Evolutionary conservation across 2,329 filamentous ascomycete species (phyloP).

Genomic region (Arachnopeziza araneosa): DNA sequence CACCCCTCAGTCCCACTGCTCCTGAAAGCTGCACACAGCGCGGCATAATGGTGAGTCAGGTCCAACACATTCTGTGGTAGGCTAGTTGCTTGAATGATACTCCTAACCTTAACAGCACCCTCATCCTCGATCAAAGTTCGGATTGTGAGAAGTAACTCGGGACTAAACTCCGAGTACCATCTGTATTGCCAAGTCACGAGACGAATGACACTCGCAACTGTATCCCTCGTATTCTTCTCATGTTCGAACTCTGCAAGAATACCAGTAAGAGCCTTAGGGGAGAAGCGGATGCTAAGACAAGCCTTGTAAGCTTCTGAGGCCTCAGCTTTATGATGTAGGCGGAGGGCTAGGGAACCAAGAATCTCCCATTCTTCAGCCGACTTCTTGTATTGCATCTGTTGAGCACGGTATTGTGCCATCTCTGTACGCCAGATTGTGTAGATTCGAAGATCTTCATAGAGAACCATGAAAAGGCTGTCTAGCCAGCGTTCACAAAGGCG

Average conservation of each 20-base stretch:
- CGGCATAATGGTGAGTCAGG: conserved; percentile 92
- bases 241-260: conserved; percentile 76
- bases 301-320: conserved; percentile 88
- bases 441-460: conserved; percentile 95
- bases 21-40: conserved; percentile 87
- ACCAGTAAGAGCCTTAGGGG: conserved; percentile 83
- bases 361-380: conserved; percentile 98
- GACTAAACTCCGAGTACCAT: conserved; percentile 99
- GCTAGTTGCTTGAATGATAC: conserved; percentile 93
- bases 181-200: conserved; percentile 97
- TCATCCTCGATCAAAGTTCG: conserved; percentile 95
- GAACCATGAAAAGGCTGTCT: conserved; percentile 97
- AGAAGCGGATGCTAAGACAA: conserved; percentile 83
- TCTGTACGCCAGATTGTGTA: conserved; percentile 99
- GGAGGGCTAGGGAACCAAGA: conserved; percentile 83
- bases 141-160: conserved; percentile 79
- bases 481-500: conserved; percentile 95
- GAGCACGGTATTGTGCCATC: conserved; percentile 89
- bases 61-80: conserved; percentile 90
- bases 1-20: conserved; percentile 62
- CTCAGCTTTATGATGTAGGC: conserved; percentile 87
- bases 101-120: conserved; percentile 93
- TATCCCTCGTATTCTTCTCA: conserved; percentile 72
- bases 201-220: conserved; percentile 78
- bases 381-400: conserved; percentile 94